phyloP scores from a whole-genome alignment of 2,329 filamentous ascomycete species.

The Hymenoscyphus fructigenus region DNA sequence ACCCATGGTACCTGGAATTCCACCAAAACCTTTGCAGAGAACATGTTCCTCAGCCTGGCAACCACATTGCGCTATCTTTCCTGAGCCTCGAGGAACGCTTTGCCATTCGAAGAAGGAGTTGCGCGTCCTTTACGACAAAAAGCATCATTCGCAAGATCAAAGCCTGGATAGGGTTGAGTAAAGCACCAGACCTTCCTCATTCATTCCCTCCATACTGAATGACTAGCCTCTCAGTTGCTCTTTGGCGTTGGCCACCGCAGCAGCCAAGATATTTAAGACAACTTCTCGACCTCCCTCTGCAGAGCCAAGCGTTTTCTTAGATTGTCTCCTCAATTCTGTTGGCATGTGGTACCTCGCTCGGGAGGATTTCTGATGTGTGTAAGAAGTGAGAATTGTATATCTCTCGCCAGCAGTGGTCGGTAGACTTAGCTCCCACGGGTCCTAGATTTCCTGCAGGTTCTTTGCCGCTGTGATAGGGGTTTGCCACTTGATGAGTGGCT shows the following conservation, averaged over 20 bases:
- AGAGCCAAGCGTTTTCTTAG: not conserved
- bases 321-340: not conserved
- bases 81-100: not conserved
- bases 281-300: not conserved
- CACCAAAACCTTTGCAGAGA: not conserved
- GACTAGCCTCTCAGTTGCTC: not conserved
- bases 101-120: not conserved
- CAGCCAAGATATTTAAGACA: not conserved
- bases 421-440: not conserved
- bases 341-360: not conserved
- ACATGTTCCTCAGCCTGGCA: not conserved
- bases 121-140: not conserved
- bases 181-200: not conserved
- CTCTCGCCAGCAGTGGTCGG: not conserved
- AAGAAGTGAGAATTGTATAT: not conserved
- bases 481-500: not conserved
- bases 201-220: not conserved
- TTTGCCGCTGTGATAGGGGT: not conserved
- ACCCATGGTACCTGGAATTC: not conserved
- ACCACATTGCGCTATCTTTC: conserved; percentile 1
- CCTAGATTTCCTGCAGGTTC: not conserved
- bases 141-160: not conserved
- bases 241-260: not conserved
- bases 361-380: not conserved
- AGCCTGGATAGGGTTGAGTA: not conserved